These are phyloP conservation scores for Russula olivacea DNA, from an alignment of 768 basidiomycete species.

Conservation along the genomic window DNA sequence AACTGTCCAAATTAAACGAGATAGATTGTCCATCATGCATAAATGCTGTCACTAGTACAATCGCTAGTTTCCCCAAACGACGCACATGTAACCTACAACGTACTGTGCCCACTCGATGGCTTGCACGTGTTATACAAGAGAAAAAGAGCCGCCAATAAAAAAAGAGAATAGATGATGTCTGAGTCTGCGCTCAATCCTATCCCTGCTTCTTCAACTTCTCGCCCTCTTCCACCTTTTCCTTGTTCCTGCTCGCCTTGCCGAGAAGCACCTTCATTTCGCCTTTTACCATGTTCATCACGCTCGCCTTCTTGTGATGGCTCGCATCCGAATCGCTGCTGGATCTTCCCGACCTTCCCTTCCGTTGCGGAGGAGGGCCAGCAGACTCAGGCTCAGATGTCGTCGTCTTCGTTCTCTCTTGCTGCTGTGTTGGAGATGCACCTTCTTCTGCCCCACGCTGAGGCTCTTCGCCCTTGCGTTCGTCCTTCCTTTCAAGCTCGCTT, in stretches of 20 bases:
- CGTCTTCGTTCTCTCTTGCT: background rate
- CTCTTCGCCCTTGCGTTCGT: background rate
- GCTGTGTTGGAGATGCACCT: background rate
- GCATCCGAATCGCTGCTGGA: constrained; percentile 20
- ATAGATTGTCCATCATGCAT: background rate
- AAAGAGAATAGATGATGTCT: background rate
- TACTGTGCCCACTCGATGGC: background rate
- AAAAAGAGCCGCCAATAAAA: background rate
- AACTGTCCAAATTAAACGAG: too few relatives aligned
- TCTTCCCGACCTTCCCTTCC: constrained; percentile 15
- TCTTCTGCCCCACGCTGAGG: background rate
- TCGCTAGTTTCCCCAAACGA: background rate
- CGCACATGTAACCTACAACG: constrained; percentile 12
- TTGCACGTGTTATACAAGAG: background rate
- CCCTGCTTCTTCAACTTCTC: constrained; percentile 16
- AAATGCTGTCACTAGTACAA: background rate
- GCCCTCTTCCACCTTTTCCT: constrained; percentile 19
- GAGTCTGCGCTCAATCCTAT: background rate
- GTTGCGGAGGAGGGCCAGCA: background rate
- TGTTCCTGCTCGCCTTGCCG: constrained; percentile 18
- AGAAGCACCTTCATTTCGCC: constrained; percentile 20
- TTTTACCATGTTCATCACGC: constrained; percentile 18
- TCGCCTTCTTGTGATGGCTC: constrained; percentile 14
- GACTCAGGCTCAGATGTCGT: background rate
- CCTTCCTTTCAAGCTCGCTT: background rate